phyloP scores from a whole-genome alignment of 331 rosid genomes.

The Cydonia oblonga region DNA sequence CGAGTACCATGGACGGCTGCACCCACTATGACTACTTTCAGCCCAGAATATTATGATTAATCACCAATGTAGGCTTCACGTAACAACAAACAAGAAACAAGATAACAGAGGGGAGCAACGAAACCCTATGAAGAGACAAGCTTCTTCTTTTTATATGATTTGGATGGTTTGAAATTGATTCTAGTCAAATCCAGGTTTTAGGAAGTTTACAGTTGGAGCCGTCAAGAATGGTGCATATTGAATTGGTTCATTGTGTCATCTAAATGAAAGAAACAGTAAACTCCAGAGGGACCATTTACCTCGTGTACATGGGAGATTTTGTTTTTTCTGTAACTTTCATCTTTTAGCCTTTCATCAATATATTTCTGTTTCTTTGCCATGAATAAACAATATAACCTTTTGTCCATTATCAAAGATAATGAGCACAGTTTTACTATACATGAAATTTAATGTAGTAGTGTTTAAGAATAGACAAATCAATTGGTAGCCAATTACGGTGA shows the following conservation, averaged over 20 bases:
- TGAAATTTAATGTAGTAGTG: not conserved
- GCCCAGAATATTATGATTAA: constrained; percentile 53
- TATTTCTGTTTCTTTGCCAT: no score
- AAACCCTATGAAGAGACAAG: no score
- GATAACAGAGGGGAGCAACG: no score
- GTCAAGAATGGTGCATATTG: not conserved
- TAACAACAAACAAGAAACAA: no score
- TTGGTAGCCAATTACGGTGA: not conserved
- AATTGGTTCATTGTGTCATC: not conserved
- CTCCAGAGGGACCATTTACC: not conserved
- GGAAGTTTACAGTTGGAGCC: not conserved
- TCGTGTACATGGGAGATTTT: not conserved
- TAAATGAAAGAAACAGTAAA: not conserved
- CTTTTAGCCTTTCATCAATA: not conserved
- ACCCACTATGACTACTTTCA: constrained; percentile 63
- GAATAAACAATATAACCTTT: no score
- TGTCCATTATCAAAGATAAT: not conserved
- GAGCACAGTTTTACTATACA: no score
- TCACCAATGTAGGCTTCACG: no score
- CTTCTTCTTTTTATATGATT: no score
- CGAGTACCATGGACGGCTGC: constrained; percentile 65
- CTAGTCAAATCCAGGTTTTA: not conserved
- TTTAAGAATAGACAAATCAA: not conserved
- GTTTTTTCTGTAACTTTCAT: not conserved
- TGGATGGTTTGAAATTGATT: not conserved